A percentile compares a stretch with the other conserved stretches of the same genome.
Evolutionary conservation across 75 land plant genomes (phyloP).

Genomic region (Pinus tabuliformis): DNA sequence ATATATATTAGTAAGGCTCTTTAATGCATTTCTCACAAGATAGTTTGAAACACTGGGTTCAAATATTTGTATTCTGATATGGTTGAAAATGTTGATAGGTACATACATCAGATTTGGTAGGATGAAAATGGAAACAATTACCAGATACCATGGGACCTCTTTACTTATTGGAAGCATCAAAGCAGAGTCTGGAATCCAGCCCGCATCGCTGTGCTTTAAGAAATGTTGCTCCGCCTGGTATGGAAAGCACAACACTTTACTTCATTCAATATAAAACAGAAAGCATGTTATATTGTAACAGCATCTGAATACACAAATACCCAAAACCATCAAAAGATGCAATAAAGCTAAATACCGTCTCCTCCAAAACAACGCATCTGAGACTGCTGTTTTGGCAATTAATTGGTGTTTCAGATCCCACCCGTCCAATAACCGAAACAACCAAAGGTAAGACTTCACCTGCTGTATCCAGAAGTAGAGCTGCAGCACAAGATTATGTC

Average conservation of each 20-base stretch:
- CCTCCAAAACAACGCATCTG: constrained; percentile 94
- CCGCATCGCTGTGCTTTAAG: constrained; percentile 95
- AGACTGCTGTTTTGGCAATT: constrained; percentile 80
- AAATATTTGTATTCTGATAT: constrained; percentile 8
- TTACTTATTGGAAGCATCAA: constrained; percentile 87
- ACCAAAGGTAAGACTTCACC: constrained; percentile 82
- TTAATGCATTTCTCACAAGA: neutral
- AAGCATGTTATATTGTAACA: neutral
- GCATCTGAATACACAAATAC: neutral
- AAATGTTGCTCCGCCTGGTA: constrained; percentile 92
- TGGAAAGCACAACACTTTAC: neutral
- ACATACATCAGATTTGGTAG: neutral
- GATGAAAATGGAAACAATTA: constrained; percentile 11
- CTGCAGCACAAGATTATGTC: constrained; percentile 31
- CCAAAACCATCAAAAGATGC: neutral
- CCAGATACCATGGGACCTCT: constrained; percentile 98
- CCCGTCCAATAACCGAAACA: constrained; percentile 90
- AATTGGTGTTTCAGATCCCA: constrained; percentile 94
- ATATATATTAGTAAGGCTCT: neutral
- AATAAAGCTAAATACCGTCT: constrained; percentile 50
- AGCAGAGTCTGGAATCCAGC: constrained; percentile 99
- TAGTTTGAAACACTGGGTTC: neutral
- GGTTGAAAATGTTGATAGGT: neutral
- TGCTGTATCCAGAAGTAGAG: constrained; percentile 68
- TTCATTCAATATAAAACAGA: neutral